Percentiles rank a stretch among this genome's conserved stretches.
Conservation (phyloP, 805 yeast genomes). For the Saccharomyces eubayanus region DNA sequence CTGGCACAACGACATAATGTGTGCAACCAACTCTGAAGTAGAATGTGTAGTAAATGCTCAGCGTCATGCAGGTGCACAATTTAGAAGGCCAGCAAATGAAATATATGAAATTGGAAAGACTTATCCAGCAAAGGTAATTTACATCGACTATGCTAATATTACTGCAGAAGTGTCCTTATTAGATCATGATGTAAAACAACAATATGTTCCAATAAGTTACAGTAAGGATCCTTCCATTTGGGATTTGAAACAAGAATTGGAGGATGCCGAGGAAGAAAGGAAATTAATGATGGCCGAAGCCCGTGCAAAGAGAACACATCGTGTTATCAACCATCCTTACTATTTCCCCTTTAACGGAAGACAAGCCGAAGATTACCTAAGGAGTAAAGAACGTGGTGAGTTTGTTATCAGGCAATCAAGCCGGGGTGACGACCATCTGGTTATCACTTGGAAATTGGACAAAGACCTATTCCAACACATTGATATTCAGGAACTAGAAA, state of each 20-base stretch:
- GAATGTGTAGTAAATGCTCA: constrained; percentile 50
- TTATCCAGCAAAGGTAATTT: constrained; percentile 69
- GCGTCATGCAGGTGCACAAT: constrained; percentile 37
- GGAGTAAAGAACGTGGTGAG: constrained; percentile 83
- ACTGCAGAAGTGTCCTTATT: constrained; percentile 66
- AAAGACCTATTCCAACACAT: constrained; percentile 86
- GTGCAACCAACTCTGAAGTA: constrained; percentile 51
- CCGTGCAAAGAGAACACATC: constrained; percentile 52
- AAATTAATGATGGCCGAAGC: constrained; percentile 48
- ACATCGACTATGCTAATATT: constrained; percentile 65
- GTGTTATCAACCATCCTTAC: constrained; percentile 85
- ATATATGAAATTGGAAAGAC: constrained; percentile 63
- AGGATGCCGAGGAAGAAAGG: constrained; percentile 50
- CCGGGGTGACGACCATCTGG: constrained; percentile 76
- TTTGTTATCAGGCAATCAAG: constrained; percentile 92
- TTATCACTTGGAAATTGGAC: constrained; percentile 94
- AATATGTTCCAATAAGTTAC: constrained; percentile 33
- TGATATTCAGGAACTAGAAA: constrained; percentile 69
- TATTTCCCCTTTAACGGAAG: constrained; percentile 72
- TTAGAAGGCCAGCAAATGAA: constrained; percentile 40
- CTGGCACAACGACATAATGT: constrained; percentile 34
- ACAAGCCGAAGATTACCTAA: constrained; percentile 90
- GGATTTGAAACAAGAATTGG: constrained; percentile 69
- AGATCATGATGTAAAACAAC: constrained; percentile 52
- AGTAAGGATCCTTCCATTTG: constrained; percentile 58